Percentiles rank a stretch among this genome's conserved stretches.
phyloP scores from a whole-genome alignment of 768 basidiomycete genomes.

The Chiua virens region DNA sequence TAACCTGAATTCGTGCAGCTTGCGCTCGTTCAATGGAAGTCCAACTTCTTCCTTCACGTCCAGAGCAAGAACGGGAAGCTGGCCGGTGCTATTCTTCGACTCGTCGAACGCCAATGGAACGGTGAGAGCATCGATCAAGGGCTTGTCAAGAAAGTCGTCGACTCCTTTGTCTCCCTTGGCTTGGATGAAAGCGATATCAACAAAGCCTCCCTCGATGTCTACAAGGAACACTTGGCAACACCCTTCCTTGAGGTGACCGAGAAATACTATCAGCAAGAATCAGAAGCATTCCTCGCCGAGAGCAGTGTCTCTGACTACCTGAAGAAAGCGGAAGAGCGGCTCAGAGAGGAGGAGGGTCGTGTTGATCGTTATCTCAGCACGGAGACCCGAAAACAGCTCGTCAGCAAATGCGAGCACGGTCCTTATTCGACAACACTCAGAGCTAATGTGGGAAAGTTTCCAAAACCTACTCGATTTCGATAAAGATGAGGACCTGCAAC shows the following conservation, averaged over 20 bases:
- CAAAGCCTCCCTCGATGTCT: conserved; percentile 90
- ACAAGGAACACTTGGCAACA: conserved; percentile 85
- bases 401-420: conserved; percentile 88
- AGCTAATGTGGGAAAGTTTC: conserved; percentile 91
- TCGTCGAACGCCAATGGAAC: conserved; percentile 92
- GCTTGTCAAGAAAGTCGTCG: conserved; percentile 91
- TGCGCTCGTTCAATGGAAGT: conserved; percentile 94
- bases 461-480: conserved; percentile 88
- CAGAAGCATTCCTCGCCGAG: conserved; percentile 83
- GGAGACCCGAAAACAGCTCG: conserved; percentile 78
- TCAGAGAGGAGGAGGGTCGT: conserved; percentile 92
- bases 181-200: conserved; percentile 90
- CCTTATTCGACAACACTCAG: conserved; percentile 83
- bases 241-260: conserved; percentile 90
- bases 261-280: conserved; percentile 90
- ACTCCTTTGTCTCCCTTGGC: conserved; percentile 93
- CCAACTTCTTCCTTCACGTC: conserved; percentile 85
- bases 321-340: conserved; percentile 89
- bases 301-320: conserved; percentile 93
- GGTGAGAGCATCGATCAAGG: conserved; percentile 93
- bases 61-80: conserved; percentile 81
- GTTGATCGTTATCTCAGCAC: conserved; percentile 93
- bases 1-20: conserved; percentile 47
- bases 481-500: conserved; percentile 90
- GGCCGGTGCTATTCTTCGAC: conserved; percentile 80